Evolutionary conservation across 2,329 filamentous ascomycete genomes (phyloP), one percentile per base, ranked within the genome.

Genomic region (Neonectria faginata): DNA sequence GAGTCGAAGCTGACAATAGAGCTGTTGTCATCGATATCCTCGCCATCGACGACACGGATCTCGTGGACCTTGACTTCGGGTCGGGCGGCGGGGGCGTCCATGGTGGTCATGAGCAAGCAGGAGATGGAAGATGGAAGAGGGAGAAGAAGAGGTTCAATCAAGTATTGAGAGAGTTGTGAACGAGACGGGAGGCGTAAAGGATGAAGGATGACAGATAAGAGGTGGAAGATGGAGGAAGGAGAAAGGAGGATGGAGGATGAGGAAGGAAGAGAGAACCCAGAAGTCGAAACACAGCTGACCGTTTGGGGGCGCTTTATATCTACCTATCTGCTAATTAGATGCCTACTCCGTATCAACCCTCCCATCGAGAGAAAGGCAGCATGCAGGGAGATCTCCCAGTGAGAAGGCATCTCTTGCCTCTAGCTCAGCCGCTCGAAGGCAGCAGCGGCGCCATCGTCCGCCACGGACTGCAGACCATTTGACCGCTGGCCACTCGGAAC

Each of bases 1-100:
- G 72, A 57, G 33, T 74, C 72, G 47, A 73, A 74, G 60, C 71
- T 74, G 22, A 36, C 67, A 18, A 70, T 62, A 29, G 72, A 74
- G 56, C 62, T 65, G 55, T 22, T 39, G 48, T 68, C 66, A 8
- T 64, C 57, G 25, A 63, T 29, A 9, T 54, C 70, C 16, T 67
- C 68, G n/a, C 20, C 57, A 2, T 61, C 62, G 11, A 60, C 54
- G 12, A 67, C 27, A 11, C 52, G 59, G 55, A 68, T 31, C 50
- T 70, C 60, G 12, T 64, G 51, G 22, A 52, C 47, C 42, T 41
- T n/a, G 42, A 41, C 9, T 2, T 60, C 57, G 27, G 54, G 48
- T 18, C 62, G 65, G 42, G 66, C 29, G 44, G 60, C 5, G 10
- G 33, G 29, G n/a, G 25, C 31, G 9, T 68, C 65, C 67, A 71